Evolutionary conservation across 2,329 filamentous ascomycete species (phyloP).

Genomic region (Botrytis elliptica): DNA sequence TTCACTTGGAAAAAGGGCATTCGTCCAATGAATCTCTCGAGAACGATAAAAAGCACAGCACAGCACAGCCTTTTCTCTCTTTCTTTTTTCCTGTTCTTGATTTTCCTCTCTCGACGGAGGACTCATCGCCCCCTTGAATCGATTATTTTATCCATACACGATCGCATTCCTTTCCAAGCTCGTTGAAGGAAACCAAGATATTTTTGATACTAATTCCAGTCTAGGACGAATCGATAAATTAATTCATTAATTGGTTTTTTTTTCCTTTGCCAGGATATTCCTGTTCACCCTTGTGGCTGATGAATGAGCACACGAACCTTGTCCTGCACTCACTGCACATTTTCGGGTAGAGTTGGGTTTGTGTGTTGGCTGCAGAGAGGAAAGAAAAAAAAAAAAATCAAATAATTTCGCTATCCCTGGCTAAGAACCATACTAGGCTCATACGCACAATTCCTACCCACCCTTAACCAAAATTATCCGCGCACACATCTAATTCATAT

Average conservation of each 20-base stretch:
- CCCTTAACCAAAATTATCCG: background rate
- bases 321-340: constrained; percentile 9
- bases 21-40: background rate
- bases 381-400: background rate
- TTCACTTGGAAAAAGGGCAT: background rate
- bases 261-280: background rate
- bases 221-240: background rate
- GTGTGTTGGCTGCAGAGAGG: background rate
- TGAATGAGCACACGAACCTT: constrained; percentile 12
- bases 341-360: constrained; percentile 2
- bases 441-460: background rate
- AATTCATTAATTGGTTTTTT: background rate
- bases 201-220: constrained; percentile 10
- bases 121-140: background rate
- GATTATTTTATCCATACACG: background rate
- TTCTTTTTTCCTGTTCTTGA: background rate
- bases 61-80: background rate
- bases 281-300: constrained; percentile 19
- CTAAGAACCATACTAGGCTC: background rate
- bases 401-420: constrained; percentile 8
- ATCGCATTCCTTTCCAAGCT: background rate
- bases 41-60: background rate
- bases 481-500: background rate
- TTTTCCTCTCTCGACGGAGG: background rate
- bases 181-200: background rate